Conservation (phyloP, 2,329 filamentous ascomycete species). For the Chalaropsis thielavioides region DNA sequence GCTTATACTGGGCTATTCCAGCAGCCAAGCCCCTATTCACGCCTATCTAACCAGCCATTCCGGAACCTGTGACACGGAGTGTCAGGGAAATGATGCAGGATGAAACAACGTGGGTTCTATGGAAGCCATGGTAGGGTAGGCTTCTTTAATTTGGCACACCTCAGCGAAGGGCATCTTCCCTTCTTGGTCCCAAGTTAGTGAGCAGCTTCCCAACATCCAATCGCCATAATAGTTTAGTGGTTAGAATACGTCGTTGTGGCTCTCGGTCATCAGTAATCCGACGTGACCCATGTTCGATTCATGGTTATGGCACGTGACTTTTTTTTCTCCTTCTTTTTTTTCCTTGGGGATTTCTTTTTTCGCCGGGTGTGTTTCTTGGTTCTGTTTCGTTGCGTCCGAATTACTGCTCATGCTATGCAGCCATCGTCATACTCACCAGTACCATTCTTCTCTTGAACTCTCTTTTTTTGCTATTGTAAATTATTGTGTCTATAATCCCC, state of each 20-base stretch:
- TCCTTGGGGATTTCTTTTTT: neutral
- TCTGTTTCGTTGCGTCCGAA: neutral
- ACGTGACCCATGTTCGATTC: conserved; percentile 17
- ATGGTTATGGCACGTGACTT: conserved; percentile 14
- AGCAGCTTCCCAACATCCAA: neutral
- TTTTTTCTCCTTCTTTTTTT: neutral
- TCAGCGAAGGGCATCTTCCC: neutral
- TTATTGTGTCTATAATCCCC: conserved; percentile 1
- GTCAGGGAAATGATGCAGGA: too few species aligned
- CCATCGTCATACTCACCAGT: neutral
- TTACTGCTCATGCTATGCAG: too few species aligned
- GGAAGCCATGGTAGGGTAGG: too few species aligned
- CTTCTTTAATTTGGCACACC: too few species aligned
- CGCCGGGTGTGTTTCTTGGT: too few species aligned
- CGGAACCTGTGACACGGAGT: too few species aligned
- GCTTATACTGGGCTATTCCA: neutral
- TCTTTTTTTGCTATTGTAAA: conserved; percentile 3
- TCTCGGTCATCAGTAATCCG: conserved; percentile 7
- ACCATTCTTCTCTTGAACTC: neutral
- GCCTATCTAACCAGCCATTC: too few species aligned
- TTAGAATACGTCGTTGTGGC: conserved; percentile 16
- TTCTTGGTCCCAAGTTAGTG: neutral
- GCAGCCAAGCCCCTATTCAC: too few species aligned
- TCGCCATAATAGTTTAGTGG: conserved; percentile 17
- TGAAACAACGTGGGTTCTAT: neutral